Base-by-base conservation (phyloP, 331 rosid species). In the Arachis monticola region DNA sequence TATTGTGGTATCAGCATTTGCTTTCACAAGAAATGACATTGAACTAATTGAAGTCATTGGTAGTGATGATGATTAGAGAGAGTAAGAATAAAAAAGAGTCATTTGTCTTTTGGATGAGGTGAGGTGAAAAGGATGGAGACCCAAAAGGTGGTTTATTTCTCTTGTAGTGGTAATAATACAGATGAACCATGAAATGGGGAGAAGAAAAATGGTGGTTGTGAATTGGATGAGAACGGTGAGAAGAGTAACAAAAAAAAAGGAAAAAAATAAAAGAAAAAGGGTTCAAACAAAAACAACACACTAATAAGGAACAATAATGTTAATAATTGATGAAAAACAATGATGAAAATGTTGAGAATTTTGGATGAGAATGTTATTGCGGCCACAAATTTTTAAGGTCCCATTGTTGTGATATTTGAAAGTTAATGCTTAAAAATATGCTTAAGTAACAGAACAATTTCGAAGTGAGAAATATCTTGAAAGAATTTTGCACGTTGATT, bases 11-110 rank as follows among this genome's bases (percentile, higher is more conserved):
- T 81, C 91, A 30, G 76, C 53, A 83, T 82, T 86, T 53, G 85
- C 30, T 77, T 82, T 88, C 48, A 84, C 59, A 27, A 81, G 62
- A 61, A 86, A 77, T 14, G 93, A 85, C 6, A 78, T 61, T 48
- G 91, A 81, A 69, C 83, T 79, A 11, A 88, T 52, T 22, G 95
- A 87, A 7, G 90, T 77, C 97, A 92, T 94, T 55, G 10, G 27
- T 22, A 22, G n/a, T 48, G 53, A 48, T 48, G 53, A 48, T 48
- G 60, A 55, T 55, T 9, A 47, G 14, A 56, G 41, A 38, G 41
- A 38, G 41, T 38, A 32, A 59, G 38, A 60, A 70, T 14, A 22
- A 46, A 57, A 13, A 56, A 44, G 0, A 5, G 0, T 61, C 1
- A 38, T 38, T 38, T 3, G 41, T 38, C 41, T 38, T 38, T 32